phyloP scores from a whole-genome alignment of 495 filamentous ascomycete genomes.

The Aspergillus nanangensis region DNA sequence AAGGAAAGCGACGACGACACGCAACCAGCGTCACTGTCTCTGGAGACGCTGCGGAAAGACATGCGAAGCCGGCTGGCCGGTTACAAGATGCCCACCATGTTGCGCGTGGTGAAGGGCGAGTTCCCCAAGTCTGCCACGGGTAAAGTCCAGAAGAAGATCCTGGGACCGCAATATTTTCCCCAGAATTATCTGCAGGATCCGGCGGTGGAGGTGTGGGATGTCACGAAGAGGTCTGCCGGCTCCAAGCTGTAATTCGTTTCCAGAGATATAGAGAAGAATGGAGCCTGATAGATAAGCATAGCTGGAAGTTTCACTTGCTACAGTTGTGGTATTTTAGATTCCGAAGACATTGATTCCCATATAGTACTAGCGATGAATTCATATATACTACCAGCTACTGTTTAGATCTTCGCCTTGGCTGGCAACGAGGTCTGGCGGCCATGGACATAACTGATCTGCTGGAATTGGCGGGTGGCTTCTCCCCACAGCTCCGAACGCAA shows the following conservation, averaged over 20 bases:
- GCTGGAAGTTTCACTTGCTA: too few relatives aligned
- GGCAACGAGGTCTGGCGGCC: constrained; percentile 23
- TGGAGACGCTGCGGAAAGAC: constrained; percentile 35
- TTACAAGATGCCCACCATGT: constrained; percentile 46
- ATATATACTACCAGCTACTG: too few relatives aligned
- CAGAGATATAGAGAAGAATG: too few relatives aligned
- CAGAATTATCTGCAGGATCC: constrained; percentile 22
- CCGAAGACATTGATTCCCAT: too few relatives aligned
- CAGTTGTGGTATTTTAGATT: too few relatives aligned
- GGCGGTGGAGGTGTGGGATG: constrained; percentile 38
- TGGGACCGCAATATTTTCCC: constrained; percentile 43
- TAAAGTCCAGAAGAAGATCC: constrained; percentile 48
- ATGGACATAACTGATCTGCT: constrained; percentile 49
- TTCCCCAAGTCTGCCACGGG: constrained; percentile 45
- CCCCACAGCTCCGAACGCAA: constrained; percentile 48
- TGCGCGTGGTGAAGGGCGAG: constrained; percentile 39
- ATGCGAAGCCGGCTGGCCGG: constrained; percentile 32
- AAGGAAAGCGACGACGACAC: constrained; percentile 3
- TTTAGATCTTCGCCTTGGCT: constrained; percentile 30
- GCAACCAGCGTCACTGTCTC: constrained; percentile 24
- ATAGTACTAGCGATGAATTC: neutral
- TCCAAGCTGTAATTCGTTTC: neutral
- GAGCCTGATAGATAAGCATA: too few relatives aligned
- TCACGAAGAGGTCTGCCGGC: neutral
- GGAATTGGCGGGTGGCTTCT: constrained; percentile 42